phyloP scores from a whole-genome alignment of 306 rosid genomes.

The Rosa chinensis region DNA sequence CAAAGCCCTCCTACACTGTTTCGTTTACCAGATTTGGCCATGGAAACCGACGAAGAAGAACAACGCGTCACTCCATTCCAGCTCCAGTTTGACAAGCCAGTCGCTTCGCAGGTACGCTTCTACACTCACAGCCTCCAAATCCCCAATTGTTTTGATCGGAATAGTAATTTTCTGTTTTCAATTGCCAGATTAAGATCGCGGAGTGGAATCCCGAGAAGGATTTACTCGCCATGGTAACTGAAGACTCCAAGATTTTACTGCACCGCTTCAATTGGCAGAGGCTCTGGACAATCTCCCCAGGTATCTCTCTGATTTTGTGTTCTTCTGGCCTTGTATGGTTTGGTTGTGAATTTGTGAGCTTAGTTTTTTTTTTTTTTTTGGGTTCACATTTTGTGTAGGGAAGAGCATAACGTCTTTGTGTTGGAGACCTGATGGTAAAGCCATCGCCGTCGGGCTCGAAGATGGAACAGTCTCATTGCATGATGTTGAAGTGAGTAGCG shows the following conservation, averaged over 20 bases:
- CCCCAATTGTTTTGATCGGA: background rate
- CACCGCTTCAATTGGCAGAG: conserved; percentile 99
- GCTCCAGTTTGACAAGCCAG: conserved; percentile 90
- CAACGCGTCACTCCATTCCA: conserved; percentile 74
- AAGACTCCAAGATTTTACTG: conserved; percentile 84
- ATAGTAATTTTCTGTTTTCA: background rate
- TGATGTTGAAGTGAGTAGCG: conserved; percentile 78
- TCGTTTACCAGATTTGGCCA: conserved; percentile 13
- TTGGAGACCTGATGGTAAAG: conserved; percentile 98
- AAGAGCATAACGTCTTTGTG: conserved; percentile 68
- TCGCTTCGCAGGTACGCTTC: conserved; percentile 66
- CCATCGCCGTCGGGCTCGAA: conserved; percentile 82
- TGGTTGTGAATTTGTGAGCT: background rate
- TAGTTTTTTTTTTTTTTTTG: background rate
- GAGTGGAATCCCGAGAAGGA: conserved; percentile 99
- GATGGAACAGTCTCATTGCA: conserved; percentile 87
- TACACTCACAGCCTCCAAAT: background rate
- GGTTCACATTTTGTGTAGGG: conserved; percentile 35
- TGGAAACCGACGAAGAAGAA: conserved; percentile 83
- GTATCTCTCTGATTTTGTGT: conserved; percentile 32
- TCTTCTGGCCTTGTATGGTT: background rate
- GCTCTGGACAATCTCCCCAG: conserved; percentile 88
- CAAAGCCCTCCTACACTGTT: background rate
- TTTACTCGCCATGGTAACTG: conserved; percentile 91
- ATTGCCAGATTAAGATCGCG: conserved; percentile 65